Evolutionary conservation across 805 yeast species (phyloP).

Genomic region (Yamadazyma paraphyllophila): DNA sequence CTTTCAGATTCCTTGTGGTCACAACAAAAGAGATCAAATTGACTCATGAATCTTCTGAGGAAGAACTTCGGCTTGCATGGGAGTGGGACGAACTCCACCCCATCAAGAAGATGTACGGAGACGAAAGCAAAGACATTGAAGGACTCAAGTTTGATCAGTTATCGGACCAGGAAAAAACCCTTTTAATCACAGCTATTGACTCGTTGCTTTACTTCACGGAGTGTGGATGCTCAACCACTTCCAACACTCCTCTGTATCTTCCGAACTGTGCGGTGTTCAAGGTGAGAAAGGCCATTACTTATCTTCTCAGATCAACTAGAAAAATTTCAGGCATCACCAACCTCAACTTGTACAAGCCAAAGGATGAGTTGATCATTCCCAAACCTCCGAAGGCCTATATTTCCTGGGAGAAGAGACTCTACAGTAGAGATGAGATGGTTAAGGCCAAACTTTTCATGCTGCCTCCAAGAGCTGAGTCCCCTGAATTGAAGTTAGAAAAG

Average conservation of each 20-base stretch:
- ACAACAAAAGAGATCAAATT: conserved; percentile 53
- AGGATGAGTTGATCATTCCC: conserved; percentile 37
- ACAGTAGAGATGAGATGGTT: conserved; percentile 26
- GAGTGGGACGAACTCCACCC: conserved; percentile 86
- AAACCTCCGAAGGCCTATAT: conserved; percentile 28
- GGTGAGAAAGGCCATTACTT: conserved; percentile 60
- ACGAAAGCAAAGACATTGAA: conserved; percentile 25
- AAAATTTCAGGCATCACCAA: conserved; percentile 44
- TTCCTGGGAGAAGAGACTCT: conserved; percentile 37
- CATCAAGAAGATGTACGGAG: conserved; percentile 45
- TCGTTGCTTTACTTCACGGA: conserved; percentile 60
- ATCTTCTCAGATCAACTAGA: conserved; percentile 57
- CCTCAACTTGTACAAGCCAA: conserved; percentile 32
- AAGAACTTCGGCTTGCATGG: conserved; percentile 81
- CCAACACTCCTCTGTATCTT: conserved; percentile 20
- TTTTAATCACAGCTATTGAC: conserved; percentile 60
- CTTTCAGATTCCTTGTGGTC: conserved; percentile 51
- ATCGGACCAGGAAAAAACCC: conserved; percentile 50
- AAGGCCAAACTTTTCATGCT: conserved; percentile 6
- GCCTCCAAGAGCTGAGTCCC: not conserved
- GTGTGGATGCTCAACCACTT: conserved; percentile 55
- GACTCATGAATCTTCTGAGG: conserved; percentile 41
- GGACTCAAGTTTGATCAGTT: conserved; percentile 50
- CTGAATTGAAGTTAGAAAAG: not conserved
- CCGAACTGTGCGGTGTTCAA: conserved; percentile 56